Evolutionary conservation across 2,329 filamentous ascomycete species (phyloP).

Genomic region (Seiridium unicorne): DNA sequence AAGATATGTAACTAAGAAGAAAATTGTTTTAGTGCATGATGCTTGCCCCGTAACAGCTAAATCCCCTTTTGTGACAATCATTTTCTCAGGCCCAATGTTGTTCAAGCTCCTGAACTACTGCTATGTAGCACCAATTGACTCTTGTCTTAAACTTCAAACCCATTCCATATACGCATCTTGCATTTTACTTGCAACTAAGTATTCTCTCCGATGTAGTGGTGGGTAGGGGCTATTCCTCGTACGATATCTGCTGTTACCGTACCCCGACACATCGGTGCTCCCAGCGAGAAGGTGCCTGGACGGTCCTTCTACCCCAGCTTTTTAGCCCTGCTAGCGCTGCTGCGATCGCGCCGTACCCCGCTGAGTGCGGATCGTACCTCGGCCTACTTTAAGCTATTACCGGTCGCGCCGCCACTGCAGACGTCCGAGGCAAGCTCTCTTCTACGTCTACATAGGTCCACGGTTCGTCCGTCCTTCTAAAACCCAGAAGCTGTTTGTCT

Average conservation of each 20-base stretch:
- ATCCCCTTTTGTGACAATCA: too few species aligned
- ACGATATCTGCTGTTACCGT: not conserved
- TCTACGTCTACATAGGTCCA: not conserved
- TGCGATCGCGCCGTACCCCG: slow-evolving; percentile 7
- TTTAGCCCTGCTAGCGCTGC: slow-evolving; percentile 7
- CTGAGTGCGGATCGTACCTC: slow-evolving; percentile 12
- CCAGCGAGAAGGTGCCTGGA: not conserved
- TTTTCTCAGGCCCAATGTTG: too few species aligned
- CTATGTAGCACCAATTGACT: too few species aligned
- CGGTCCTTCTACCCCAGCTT: slow-evolving; percentile 10
- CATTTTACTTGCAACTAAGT: too few species aligned
- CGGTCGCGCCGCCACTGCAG: not conserved
- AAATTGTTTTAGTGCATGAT: too few species aligned
- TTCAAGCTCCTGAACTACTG: too few species aligned
- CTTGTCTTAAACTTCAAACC: too few species aligned
- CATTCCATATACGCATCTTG: too few species aligned
- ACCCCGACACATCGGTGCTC: not conserved
- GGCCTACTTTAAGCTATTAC: slow-evolving; percentile 4
- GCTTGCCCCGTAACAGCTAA: too few species aligned
- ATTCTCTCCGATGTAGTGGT: too few species aligned
- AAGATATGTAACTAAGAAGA: too few species aligned
- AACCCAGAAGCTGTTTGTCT: not conserved
- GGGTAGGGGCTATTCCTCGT: not conserved
- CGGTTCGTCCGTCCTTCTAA: not conserved
- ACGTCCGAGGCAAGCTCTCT: slow-evolving; percentile 2